Evolutionary conservation across 2,329 filamentous ascomycete species (phyloP).

Genomic region (Rutstroemia sp.): DNA sequence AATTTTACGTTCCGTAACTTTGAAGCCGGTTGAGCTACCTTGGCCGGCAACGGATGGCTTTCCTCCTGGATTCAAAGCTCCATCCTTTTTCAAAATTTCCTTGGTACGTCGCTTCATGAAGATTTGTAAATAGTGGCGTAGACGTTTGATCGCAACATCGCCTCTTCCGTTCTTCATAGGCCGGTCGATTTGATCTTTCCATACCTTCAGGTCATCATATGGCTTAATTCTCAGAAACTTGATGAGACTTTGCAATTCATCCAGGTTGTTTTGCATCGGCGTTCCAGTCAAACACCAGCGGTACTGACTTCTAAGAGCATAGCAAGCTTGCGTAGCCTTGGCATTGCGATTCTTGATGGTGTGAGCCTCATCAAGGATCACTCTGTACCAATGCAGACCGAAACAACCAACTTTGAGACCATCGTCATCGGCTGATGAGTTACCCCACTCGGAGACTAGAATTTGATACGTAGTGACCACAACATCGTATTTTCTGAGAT

Average conservation of each 20-base stretch:
- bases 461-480: slow-evolving; percentile 98
- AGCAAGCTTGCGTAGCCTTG: slow-evolving; percentile 90
- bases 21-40: slow-evolving; percentile 61
- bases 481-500: slow-evolving; percentile 81
- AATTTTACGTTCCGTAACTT: slow-evolving; percentile 86
- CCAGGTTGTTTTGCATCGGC: slow-evolving; percentile 96
- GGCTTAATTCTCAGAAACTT: slow-evolving; percentile 88
- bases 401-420: slow-evolving; percentile 75
- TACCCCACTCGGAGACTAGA: slow-evolving; percentile 80
- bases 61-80: slow-evolving; percentile 69
- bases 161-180: slow-evolving; percentile 88
- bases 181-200: slow-evolving; percentile 84
- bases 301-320: slow-evolving; percentile 75
- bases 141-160: slow-evolving; percentile 76
- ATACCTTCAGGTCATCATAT: slow-evolving; percentile 76
- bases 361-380: slow-evolving; percentile 94
- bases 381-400: slow-evolving; percentile 86
- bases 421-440: slow-evolving; percentile 53
- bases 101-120: slow-evolving; percentile 99
- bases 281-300: slow-evolving; percentile 96
- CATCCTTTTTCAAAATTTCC: slow-evolving; percentile 85
- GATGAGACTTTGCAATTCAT: slow-evolving; percentile 90
- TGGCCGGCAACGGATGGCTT: slow-evolving; percentile 43
- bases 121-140: slow-evolving; percentile 78
- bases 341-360: slow-evolving; percentile 98